These are phyloP conservation scores for Populus ilicifolia DNA, from an alignment of 345 rosid genomes.

Conservation along the genomic window DNA sequence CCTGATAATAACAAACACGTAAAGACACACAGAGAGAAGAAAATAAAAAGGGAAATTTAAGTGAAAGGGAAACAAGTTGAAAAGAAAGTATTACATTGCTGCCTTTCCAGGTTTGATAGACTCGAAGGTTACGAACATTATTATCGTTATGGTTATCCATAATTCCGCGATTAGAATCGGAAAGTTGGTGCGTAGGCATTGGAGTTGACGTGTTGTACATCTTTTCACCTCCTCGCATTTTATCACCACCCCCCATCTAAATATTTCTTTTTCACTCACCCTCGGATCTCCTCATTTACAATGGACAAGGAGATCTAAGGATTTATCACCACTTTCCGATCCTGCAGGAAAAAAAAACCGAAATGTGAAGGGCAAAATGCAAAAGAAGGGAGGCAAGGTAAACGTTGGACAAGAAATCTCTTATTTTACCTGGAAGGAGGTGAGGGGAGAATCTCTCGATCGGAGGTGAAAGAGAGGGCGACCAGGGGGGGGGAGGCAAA, in stretches of 20 bases:
- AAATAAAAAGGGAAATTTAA: not conserved
- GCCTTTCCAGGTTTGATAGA: slow-evolving; percentile 71
- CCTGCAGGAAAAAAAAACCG: not conserved
- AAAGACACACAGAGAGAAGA: not conserved
- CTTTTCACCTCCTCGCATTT: not conserved
- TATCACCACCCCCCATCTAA: not conserved
- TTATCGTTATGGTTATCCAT: slow-evolving; percentile 11
- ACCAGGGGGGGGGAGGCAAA: not conserved
- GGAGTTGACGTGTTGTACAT: slow-evolving; percentile 20
- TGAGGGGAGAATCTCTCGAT: not conserved
- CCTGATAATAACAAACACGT: not conserved
- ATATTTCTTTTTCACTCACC: not conserved
- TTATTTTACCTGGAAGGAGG: not conserved
- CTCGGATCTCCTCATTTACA: slow-evolving; percentile 2
- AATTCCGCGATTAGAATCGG: slow-evolving; percentile 40
- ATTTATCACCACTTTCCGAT: not conserved
- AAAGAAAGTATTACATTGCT: slow-evolving; percentile 38
- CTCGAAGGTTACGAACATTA: slow-evolving; percentile 28
- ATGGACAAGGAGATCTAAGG: not conserved
- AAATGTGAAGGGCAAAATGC: not conserved
- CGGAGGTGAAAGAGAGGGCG: not conserved
- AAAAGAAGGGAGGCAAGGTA: not conserved
- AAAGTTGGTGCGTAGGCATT: slow-evolving; percentile 26
- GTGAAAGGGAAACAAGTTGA: not conserved
- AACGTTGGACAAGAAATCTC: not conserved